Evolutionary conservation across 78 protist species (phyloP).

Genomic region (Dictyostelium purpureum): DNA sequence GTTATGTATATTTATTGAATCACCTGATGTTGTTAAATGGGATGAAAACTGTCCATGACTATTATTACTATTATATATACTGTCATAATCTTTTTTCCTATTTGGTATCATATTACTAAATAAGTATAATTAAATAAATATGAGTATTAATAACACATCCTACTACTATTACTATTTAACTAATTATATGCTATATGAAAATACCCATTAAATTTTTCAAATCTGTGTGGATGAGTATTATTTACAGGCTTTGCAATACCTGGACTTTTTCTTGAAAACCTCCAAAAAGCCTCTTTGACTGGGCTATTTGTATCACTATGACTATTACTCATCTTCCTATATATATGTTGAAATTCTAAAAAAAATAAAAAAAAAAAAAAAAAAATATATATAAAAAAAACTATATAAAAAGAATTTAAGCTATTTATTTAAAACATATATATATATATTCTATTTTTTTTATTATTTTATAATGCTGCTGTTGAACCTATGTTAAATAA

Average conservation of each 20-base stretch:
- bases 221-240: conserved; percentile 56
- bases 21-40: not conserved
- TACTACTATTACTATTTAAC: not conserved
- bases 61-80: conserved; percentile 68
- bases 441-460: too few relatives aligned
- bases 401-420: too few relatives aligned
- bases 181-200: not conserved
- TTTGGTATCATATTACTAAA: conserved; percentile 59
- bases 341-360: too few relatives aligned
- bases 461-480: too few relatives aligned
- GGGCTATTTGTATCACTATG: conserved; percentile 71
- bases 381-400: too few relatives aligned
- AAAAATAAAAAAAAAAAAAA: too few relatives aligned
- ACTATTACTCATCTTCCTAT: conserved; percentile 12
- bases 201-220: conserved; percentile 80
- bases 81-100: conserved; percentile 57
- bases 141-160: not conserved
- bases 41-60: conserved; percentile 49
- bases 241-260: conserved; percentile 71
- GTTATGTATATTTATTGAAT: not conserved
- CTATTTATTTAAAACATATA: too few relatives aligned
- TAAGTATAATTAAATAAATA: not conserved
- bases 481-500: too few relatives aligned
- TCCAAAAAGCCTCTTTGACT: conserved; percentile 67
- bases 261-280: conserved; percentile 63